A percentile compares a stretch with the other conserved stretches of the same genome.
These are phyloP conservation scores for Alternaria alternata DNA, from an alignment of 2,329 filamentous ascomycete genomes.

Conservation along the genomic window DNA sequence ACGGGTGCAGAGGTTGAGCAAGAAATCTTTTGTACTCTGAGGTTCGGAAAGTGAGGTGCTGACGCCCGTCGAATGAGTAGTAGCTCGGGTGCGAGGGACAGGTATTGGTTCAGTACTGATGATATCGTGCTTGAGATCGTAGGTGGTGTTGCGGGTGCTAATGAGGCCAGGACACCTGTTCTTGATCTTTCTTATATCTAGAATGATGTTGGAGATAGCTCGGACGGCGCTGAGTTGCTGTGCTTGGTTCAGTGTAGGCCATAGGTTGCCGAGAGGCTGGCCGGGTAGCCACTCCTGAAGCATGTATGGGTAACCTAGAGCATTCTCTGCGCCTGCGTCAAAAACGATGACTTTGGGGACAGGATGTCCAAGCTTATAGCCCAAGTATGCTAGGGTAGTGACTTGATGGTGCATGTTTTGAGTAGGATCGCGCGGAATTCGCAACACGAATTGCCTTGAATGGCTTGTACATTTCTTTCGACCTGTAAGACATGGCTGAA, in stretches of 20 bases:
- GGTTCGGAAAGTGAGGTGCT: background rate
- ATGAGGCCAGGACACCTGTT: background rate
- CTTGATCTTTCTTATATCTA: background rate
- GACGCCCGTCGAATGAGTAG: no score
- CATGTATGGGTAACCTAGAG: constrained; percentile 16
- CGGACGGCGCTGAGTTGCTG: constrained; percentile 11
- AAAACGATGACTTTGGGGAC: constrained; percentile 17
- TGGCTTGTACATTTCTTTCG: background rate
- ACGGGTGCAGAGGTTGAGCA: background rate
- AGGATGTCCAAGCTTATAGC: background rate
- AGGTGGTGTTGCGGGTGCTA: background rate
- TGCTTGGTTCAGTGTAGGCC: constrained; percentile 8
- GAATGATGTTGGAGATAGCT: background rate
- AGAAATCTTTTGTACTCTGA: background rate
- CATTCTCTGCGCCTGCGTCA: constrained; percentile 10
- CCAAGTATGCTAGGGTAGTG: background rate
- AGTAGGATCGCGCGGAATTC: background rate
- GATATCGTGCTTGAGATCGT: background rate
- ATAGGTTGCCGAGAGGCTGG: background rate
- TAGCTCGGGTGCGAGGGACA: background rate
- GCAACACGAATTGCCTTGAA: background rate
- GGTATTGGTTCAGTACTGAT: background rate
- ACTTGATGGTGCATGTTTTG: background rate
- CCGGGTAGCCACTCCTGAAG: constrained; percentile 24
- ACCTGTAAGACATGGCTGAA: background rate